These are phyloP conservation scores for Trichoderma koningii DNA, from an alignment of 2,329 filamentous ascomycete genomes.

Conservation along the genomic window DNA sequence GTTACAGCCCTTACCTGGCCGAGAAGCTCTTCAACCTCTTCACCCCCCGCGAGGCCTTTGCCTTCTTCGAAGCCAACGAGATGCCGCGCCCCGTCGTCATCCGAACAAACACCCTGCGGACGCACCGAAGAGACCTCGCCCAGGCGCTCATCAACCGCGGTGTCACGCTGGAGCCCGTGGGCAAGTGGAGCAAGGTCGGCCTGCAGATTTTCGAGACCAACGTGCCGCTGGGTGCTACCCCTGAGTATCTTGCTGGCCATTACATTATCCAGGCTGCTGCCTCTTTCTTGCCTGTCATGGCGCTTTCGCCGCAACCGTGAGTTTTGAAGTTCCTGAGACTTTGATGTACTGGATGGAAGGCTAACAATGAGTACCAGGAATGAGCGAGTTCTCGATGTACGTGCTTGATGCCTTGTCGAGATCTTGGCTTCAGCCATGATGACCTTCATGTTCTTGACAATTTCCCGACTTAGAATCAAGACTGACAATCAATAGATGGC, in stretches of 20 bases:
- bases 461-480: too few relatives aligned
- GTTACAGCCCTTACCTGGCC: conserved; percentile 91
- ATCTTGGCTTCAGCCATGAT: not conserved
- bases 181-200: conserved; percentile 98
- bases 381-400: conserved; percentile 80
- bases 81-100: conserved; percentile 91
- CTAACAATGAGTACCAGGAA: conserved; percentile 49
- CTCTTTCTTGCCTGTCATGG: conserved; percentile 97
- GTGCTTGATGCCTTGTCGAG: not conserved
- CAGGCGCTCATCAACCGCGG: conserved; percentile 94
- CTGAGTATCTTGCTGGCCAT: conserved; percentile 94
- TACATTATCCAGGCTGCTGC: conserved; percentile 97
- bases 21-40: conserved; percentile 95
- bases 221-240: conserved; percentile 84
- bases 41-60: conserved; percentile 88
- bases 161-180: conserved; percentile 92
- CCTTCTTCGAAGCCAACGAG: conserved; percentile 99
- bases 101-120: conserved; percentile 90
- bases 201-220: conserved; percentile 93
- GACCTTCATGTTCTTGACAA: too few relatives aligned
- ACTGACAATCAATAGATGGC: conserved; percentile 32
- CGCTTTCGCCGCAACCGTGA: conserved; percentile 77
- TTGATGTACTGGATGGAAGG: not conserved
- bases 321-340: not conserved
- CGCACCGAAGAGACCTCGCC: conserved; percentile 75